phyloP scores from a whole-genome alignment of 108 stramenopile species.

The Licmophora abbreviata region DNA sequence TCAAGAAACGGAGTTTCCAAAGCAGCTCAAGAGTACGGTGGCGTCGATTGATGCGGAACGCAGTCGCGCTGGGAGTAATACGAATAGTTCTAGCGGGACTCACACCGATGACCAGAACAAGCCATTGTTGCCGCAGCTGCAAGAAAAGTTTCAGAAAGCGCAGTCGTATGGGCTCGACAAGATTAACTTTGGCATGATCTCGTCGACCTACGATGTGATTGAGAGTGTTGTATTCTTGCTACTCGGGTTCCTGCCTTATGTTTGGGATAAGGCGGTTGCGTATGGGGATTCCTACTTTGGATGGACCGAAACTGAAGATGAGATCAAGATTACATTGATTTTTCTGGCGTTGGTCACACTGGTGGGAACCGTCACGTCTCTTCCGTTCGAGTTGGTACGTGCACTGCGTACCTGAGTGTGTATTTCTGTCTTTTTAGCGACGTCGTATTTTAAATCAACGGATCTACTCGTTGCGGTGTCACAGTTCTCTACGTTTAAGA shows the following conservation, averaged over 20 bases:
- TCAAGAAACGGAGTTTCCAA: conserved; percentile 58
- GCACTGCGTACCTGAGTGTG: no score
- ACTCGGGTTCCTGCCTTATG: conserved; percentile 72
- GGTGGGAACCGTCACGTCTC: conserved; percentile 63
- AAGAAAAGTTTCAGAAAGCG: conserved; percentile 69
- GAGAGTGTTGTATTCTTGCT: conserved; percentile 68
- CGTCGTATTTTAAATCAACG: no score
- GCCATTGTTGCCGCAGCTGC: conserved; percentile 72
- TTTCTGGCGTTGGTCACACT: conserved; percentile 68
- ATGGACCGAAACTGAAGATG: conserved; percentile 45
- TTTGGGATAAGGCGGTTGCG: conserved; percentile 58
- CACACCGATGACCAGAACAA: conserved; percentile 13
- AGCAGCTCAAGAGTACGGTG: conserved; percentile 53
- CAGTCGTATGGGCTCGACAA: conserved; percentile 88
- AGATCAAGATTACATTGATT: conserved; percentile 78
- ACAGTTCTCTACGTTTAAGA: conserved; percentile 89
- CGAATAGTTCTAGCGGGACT: background rate
- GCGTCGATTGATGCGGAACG: conserved; percentile 56
- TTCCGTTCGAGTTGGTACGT: conserved; percentile 86
- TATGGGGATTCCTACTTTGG: conserved; percentile 38
- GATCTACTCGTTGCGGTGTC: no score
- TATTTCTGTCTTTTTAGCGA: no score
- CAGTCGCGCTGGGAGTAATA: background rate
- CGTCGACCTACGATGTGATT: conserved; percentile 49
- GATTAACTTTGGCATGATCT: conserved; percentile 82